phyloP scores from a whole-genome alignment of 2,329 filamentous ascomycete genomes.

The Juglanconis sp. region DNA sequence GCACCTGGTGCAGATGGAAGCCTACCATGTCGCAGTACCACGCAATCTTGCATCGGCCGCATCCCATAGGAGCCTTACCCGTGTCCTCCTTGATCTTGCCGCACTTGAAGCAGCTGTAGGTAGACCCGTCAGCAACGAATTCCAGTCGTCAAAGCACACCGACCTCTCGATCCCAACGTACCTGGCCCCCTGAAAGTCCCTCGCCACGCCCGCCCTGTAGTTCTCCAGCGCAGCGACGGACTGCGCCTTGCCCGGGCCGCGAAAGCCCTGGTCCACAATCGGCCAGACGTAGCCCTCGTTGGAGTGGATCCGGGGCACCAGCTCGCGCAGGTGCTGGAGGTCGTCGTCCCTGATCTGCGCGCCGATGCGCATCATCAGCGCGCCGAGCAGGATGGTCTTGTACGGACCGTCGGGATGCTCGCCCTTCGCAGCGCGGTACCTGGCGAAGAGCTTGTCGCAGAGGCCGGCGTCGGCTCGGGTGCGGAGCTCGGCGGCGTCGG shows the following conservation, averaged over 20 bases:
- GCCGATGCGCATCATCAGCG: constrained; percentile 24
- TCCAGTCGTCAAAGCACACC: too few relatives aligned
- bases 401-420: constrained; percentile 26
- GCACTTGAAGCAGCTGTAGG: constrained; percentile 23
- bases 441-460: constrained; percentile 8
- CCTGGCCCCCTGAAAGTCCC: constrained; percentile 20
- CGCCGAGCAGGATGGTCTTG: constrained; percentile 20
- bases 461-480: constrained; percentile 4
- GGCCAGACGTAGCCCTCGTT: background rate
- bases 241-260: constrained; percentile 19
- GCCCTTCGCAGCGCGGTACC: constrained; percentile 5
- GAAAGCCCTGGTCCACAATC: constrained; percentile 17
- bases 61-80: constrained; percentile 11
- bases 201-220: constrained; percentile 20
- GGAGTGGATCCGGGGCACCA: constrained; percentile 14
- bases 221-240: constrained; percentile 23
- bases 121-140: background rate
- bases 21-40: constrained; percentile 22
- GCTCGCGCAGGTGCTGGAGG: constrained; percentile 18
- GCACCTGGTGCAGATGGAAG: too few relatives aligned
- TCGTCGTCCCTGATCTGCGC: constrained; percentile 22
- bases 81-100: constrained; percentile 20
- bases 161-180: background rate
- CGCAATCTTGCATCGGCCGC: constrained; percentile 15
- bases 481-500: background rate